Conservation (phyloP, 257 asterid genomes). For the Primulina huaijiensis region DNA sequence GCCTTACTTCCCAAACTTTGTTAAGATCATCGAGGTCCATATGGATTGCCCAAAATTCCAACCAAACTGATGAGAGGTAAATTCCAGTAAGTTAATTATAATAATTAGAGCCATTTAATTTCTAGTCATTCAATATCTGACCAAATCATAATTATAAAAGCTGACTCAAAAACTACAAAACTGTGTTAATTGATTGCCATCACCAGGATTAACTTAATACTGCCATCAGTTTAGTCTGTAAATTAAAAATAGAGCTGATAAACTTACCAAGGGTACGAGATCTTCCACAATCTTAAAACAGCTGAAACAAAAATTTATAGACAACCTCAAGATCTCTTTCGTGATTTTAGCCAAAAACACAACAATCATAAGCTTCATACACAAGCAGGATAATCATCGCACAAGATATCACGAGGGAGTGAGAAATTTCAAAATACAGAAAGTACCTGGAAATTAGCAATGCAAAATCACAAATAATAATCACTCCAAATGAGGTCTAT, state of each 20-base stretch:
- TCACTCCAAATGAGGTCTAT: neutral
- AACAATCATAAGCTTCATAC: neutral
- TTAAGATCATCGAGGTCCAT: slow-evolving; percentile 80
- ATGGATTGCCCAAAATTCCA: slow-evolving; percentile 22
- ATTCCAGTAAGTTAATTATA: neutral
- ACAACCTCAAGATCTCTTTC: neutral
- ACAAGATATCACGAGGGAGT: neutral
- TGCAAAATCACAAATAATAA: slow-evolving; percentile 3
- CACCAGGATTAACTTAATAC: neutral
- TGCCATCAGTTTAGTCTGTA: neutral
- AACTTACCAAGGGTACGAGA: neutral
- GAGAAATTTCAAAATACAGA: neutral
- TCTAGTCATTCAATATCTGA: neutral
- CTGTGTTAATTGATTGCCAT: neutral
- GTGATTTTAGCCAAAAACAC: slow-evolving; percentile 9
- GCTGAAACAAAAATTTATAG: neutral
- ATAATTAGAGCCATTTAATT: neutral
- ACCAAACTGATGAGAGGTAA: slow-evolving; percentile 20
- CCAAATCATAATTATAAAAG: neutral
- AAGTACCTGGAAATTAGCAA: slow-evolving; percentile 27
- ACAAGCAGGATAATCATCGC: neutral
- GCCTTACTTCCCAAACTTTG: slow-evolving; percentile 82
- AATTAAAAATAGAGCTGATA: neutral
- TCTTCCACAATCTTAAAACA: neutral
- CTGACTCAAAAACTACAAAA: neutral